phyloP scores from a whole-genome alignment of 148 eudicot species.

The Camellia japonica region DNA sequence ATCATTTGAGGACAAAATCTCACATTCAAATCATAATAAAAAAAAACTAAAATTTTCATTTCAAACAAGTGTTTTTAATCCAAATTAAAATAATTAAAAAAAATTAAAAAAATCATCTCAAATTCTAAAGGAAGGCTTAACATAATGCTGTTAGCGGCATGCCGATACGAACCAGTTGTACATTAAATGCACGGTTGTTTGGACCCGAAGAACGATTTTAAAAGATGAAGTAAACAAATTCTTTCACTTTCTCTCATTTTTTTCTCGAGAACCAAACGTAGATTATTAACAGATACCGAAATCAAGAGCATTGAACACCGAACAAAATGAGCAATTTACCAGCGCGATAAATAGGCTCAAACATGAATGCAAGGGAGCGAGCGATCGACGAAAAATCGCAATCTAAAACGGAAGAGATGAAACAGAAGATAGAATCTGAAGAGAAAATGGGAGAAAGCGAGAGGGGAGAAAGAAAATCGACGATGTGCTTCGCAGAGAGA shows the following conservation, averaged over 20 bases:
- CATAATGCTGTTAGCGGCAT: not conserved
- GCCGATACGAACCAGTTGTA: not conserved
- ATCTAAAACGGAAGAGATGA: not conserved
- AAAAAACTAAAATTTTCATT: no score
- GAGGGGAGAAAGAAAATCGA: not conserved
- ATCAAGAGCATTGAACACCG: not conserved
- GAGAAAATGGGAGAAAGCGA: not conserved
- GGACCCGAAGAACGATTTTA: not conserved
- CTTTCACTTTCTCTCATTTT: not conserved
- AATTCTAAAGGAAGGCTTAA: not conserved
- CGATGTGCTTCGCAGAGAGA: not conserved
- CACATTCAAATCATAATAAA: no score
- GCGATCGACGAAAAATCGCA: not conserved
- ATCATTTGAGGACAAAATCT: no score
- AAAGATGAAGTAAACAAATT: not conserved
- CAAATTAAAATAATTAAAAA: no score
- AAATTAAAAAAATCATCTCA: not conserved
- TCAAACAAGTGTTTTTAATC: no score
- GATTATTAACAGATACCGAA: not conserved
- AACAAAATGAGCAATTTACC: not conserved
- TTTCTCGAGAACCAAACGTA: conserved; percentile 4
- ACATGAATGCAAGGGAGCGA: not conserved
- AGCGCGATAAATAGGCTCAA: not conserved
- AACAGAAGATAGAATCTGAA: not conserved
- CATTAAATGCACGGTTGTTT: not conserved